phyloP scores from a whole-genome alignment of 2,329 filamentous ascomycete genomes.

The Neoarthrinium moseri region DNA sequence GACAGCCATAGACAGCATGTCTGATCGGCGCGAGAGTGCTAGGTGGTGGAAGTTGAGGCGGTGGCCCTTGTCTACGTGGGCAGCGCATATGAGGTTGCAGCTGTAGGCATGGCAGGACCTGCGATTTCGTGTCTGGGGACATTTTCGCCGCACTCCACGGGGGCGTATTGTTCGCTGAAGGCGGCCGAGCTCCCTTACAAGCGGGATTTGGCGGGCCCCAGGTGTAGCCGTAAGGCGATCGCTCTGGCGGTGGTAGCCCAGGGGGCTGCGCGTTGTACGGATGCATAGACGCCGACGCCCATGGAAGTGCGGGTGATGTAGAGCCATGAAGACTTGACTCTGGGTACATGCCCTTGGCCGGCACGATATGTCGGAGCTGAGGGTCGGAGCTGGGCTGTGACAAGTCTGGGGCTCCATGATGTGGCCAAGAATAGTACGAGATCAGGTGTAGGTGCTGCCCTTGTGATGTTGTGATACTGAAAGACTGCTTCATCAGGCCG shows the following conservation, averaged over 20 bases:
- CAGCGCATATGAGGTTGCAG: background rate
- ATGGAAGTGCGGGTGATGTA: conserved; percentile 76
- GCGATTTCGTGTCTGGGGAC: conserved; percentile 25
- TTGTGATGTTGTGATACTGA: conserved; percentile 92
- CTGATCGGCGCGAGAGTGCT: conserved; percentile 15
- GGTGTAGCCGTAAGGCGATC: conserved; percentile 35
- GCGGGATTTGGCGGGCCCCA: conserved; percentile 35
- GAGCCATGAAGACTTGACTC: conserved; percentile 90
- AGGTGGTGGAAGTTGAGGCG: conserved; percentile 16
- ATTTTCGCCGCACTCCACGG: conserved; percentile 28
- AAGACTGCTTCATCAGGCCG: conserved; percentile 98
- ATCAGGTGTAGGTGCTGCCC: conserved; percentile 94
- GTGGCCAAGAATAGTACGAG: conserved; percentile 88
- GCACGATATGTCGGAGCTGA: conserved; percentile 75
- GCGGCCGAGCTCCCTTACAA: conserved; percentile 31
- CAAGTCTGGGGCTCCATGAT: conserved; percentile 69
- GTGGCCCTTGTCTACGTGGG: conserved; percentile 13
- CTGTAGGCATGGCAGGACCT: conserved; percentile 13
- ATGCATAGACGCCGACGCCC: conserved; percentile 68
- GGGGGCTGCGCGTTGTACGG: conserved; percentile 34
- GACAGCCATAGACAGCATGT: conserved; percentile 21
- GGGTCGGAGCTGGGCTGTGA: conserved; percentile 82
- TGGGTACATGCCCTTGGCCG: conserved; percentile 93
- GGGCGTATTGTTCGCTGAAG: conserved; percentile 40
- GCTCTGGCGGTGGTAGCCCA: conserved; percentile 21